phyloP scores from a whole-genome alignment of 306 rosid species.

The Oemleria cerasiformis region DNA sequence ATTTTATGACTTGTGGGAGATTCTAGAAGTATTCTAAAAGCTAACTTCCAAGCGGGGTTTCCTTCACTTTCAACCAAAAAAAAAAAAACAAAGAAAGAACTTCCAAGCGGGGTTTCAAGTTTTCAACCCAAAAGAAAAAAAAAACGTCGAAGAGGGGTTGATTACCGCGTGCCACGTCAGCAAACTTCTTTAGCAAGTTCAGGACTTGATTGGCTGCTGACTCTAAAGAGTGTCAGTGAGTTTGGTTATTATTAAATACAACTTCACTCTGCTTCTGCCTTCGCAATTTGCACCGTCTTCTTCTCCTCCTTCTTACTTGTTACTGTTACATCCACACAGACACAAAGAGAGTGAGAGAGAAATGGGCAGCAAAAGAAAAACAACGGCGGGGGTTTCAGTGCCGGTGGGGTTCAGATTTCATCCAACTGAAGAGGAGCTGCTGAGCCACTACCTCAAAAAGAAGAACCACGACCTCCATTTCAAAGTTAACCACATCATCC shows the following conservation, averaged over 20 bases:
- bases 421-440: slow-evolving; percentile 68
- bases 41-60: too few relatives aligned
- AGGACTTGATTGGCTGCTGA: background rate
- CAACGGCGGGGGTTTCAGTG: background rate
- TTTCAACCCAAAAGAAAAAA: too few relatives aligned
- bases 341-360: background rate
- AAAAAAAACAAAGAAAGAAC: too few relatives aligned
- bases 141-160: too few relatives aligned
- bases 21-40: too few relatives aligned
- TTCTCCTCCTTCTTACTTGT: background rate
- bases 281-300: too few relatives aligned
- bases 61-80: too few relatives aligned
- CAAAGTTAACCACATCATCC: slow-evolving; percentile 20
- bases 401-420: slow-evolving; percentile 56
- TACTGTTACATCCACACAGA: background rate
- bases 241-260: background rate
- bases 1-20: too few relatives aligned
- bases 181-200: background rate
- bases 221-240: background rate
- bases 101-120: too few relatives aligned
- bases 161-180: background rate
- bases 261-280: background rate
- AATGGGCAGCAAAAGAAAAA: background rate
- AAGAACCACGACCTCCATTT: slow-evolving; percentile 29
- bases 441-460: slow-evolving; percentile 34